A percentile compares a stretch with the other conserved stretches of the same genome.
Conservation (phyloP, 129 eudicot species). For the Pulicaria dysenterica region DNA sequence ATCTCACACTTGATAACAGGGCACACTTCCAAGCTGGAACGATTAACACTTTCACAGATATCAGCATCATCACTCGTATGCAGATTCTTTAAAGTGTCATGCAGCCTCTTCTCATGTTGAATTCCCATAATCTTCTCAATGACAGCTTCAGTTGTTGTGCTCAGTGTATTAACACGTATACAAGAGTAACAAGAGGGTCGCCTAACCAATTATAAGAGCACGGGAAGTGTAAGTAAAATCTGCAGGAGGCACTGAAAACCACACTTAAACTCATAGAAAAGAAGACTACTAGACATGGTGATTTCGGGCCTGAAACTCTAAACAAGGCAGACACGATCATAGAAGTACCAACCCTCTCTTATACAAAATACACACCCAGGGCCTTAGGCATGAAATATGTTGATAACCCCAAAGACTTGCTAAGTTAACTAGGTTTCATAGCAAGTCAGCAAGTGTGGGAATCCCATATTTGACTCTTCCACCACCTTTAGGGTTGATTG, state of each 20-base stretch:
- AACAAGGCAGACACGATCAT: neutral
- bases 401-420: no score
- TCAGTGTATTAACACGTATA: constrained; percentile 85
- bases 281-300: neutral
- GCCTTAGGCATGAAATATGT: no score
- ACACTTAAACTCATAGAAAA: neutral
- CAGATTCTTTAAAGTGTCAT: constrained; percentile 20
- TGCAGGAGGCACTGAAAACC: neutral
- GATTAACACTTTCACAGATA: constrained; percentile 23
- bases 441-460: no score
- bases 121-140: constrained; percentile 60
- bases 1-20: constrained; percentile 65
- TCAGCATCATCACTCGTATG: constrained; percentile 17
- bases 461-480: no score
- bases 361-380: no score
- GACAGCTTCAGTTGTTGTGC: constrained; percentile 66
- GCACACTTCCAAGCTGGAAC: constrained; percentile 19
- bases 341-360: neutral
- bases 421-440: no score
- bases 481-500: no score
- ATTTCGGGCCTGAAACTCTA: neutral
- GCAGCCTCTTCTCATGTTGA: constrained; percentile 41
- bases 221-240: neutral
- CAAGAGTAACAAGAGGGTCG: constrained; percentile 94
- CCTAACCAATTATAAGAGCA: constrained; percentile 49